Conservation (phyloP, 345 rosid genomes). For the Rhodamnia argentea region DNA sequence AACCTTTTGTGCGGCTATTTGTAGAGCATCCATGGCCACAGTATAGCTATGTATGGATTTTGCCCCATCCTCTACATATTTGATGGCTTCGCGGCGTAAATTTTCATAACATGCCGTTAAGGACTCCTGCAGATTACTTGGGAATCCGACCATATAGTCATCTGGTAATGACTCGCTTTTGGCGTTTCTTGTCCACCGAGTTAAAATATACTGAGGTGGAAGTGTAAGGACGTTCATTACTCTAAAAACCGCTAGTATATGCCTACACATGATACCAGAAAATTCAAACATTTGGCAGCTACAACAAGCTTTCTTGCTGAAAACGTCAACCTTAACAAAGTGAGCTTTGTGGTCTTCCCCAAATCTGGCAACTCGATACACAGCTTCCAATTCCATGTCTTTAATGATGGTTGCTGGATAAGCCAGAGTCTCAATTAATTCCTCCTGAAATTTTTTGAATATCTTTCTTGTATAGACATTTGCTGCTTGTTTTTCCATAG, state of each 20-base stretch:
- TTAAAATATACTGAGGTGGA: constrained; percentile 50
- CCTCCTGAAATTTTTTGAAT: constrained; percentile 65
- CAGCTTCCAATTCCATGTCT: constrained; percentile 38
- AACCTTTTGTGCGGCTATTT: constrained; percentile 58
- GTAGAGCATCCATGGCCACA: constrained; percentile 63
- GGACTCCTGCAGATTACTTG: constrained; percentile 35
- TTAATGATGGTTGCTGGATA: constrained; percentile 48
- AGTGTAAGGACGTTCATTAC: constrained; percentile 56
- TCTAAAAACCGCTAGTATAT: constrained; percentile 62
- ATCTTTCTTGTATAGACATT: constrained; percentile 47
- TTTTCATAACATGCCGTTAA: constrained; percentile 38
- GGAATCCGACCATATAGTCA: constrained; percentile 24
- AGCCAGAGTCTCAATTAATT: constrained; percentile 62
- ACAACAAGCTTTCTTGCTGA: constrained; percentile 62
- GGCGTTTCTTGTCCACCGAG: constrained; percentile 79
- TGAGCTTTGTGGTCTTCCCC: constrained; percentile 53
- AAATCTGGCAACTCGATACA: constrained; percentile 54
- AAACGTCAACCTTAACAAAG: constrained; percentile 44
- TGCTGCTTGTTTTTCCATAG: constrained; percentile 82
- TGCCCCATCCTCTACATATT: constrained; percentile 74
- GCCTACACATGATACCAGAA: constrained; percentile 66
- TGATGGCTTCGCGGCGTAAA: constrained; percentile 54
- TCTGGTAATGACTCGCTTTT: constrained; percentile 30
- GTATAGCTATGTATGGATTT: constrained; percentile 56
- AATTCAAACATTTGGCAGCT: constrained; percentile 82